Evolutionary conservation across 192 early-diverging fungal genomes (phyloP).

Genomic region (Allomyces arbusculus): DNA sequence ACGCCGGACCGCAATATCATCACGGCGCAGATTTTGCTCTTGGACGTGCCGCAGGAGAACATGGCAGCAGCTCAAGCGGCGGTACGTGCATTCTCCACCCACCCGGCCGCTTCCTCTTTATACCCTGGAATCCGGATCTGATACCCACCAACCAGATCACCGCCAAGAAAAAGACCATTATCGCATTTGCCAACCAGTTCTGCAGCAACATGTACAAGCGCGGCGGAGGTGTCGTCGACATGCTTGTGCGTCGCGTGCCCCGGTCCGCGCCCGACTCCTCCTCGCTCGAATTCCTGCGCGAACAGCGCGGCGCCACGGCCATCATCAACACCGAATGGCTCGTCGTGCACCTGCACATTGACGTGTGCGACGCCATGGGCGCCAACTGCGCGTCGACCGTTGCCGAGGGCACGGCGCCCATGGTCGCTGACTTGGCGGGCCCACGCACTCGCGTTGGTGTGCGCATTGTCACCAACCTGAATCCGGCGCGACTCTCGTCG

Average conservation of each 20-base stretch:
- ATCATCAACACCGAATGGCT: slow-evolving; percentile 26
- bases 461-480: slow-evolving; percentile 47
- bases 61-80: slow-evolving; percentile 14
- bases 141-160: slow-evolving; percentile 7
- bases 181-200: slow-evolving; percentile 36
- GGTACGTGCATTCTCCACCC: background rate
- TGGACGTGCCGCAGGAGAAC: slow-evolving; percentile 26
- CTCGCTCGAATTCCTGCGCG: background rate
- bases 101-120: background rate
- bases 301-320: background rate
- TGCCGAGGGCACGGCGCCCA: slow-evolving; percentile 44
- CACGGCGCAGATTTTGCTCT: slow-evolving; percentile 40
- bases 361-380: slow-evolving; percentile 64
- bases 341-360: slow-evolving; percentile 52
- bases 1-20: slow-evolving; percentile 45
- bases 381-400: slow-evolving; percentile 51
- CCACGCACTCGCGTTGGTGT: slow-evolving; percentile 31
- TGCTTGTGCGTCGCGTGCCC: slow-evolving; percentile 24
- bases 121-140: background rate
- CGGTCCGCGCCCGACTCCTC: slow-evolving; percentile 5
- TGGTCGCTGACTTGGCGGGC: slow-evolving; percentile 23
- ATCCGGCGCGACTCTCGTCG: slow-evolving; percentile 29
- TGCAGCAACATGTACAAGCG: slow-evolving; percentile 39
- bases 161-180: slow-evolving; percentile 15
- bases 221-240: slow-evolving; percentile 41